These are phyloP conservation scores for Zymoseptoria tritici DNA, from an alignment of 2,329 filamentous ascomycete species.

Conservation along the genomic window DNA sequence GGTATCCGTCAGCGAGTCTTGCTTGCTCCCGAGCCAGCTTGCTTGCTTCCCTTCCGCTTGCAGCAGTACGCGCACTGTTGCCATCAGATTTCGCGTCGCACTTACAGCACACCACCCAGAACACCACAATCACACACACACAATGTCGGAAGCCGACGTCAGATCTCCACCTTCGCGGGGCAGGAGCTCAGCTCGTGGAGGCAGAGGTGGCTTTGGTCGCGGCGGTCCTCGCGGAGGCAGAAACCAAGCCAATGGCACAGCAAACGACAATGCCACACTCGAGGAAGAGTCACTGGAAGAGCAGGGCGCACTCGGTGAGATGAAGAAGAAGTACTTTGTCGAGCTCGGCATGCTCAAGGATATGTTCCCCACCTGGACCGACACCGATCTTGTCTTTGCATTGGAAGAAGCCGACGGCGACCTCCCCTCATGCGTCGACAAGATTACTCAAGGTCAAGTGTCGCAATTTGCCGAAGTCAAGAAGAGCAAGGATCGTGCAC, in stretches of 20 bases:
- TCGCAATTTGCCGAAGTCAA: slow-evolving; percentile 82
- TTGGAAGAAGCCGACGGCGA: slow-evolving; percentile 79
- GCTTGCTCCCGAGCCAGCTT: neutral
- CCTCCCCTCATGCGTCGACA: slow-evolving; percentile 64
- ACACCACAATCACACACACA: slow-evolving; percentile 19
- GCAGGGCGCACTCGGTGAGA: slow-evolving; percentile 80
- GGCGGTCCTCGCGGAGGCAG: slow-evolving; percentile 36
- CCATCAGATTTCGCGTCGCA: neutral
- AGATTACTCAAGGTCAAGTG: slow-evolving; percentile 72
- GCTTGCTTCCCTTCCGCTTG: neutral
- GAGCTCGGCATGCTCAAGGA: slow-evolving; percentile 80
- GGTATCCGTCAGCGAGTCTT: neutral
- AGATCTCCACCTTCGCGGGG: slow-evolving; percentile 76
- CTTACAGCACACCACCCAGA: slow-evolving; percentile 5
- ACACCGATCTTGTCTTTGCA: slow-evolving; percentile 88
- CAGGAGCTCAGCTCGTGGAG: slow-evolving; percentile 82
- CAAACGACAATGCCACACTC: slow-evolving; percentile 62
- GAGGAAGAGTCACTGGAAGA: slow-evolving; percentile 60
- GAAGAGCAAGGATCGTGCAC: slow-evolving; percentile 65
- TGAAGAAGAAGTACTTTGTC: slow-evolving; percentile 80
- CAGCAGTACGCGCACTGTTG: neutral
- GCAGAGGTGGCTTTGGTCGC: slow-evolving; percentile 61
- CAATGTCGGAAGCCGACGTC: slow-evolving; percentile 92
- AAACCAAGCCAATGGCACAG: slow-evolving; percentile 30
- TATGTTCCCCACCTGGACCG: slow-evolving; percentile 91